Conservation (phyloP, 2,329 filamentous ascomycete genomes). For the Dactylellina sp. region DNA sequence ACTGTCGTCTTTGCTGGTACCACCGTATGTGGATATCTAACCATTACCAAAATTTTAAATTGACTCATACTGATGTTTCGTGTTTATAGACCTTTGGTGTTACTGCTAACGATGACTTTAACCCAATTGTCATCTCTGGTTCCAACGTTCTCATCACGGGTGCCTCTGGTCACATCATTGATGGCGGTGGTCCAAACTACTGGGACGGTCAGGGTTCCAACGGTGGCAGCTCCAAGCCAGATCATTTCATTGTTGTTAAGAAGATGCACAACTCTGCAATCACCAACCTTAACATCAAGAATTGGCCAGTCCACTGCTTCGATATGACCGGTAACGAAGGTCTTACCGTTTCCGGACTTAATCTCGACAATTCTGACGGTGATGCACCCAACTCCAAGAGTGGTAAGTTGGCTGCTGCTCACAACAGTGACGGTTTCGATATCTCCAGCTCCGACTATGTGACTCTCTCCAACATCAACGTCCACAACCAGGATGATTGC, state of each 20-base stretch:
- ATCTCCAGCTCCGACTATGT: slow-evolving; percentile 68
- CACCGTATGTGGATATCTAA: slow-evolving; percentile 4
- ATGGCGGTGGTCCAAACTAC: slow-evolving; percentile 71
- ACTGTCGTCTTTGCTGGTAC: slow-evolving; percentile 36
- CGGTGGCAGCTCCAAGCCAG: slow-evolving; percentile 64
- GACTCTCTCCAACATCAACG: slow-evolving; percentile 68
- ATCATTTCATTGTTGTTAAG: slow-evolving; percentile 68
- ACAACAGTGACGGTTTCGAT: slow-evolving; percentile 73
- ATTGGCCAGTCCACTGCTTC: slow-evolving; percentile 66
- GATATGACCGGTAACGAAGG: slow-evolving; percentile 63
- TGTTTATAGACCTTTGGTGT: slow-evolving; percentile 27
- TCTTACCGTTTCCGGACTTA: slow-evolving; percentile 63
- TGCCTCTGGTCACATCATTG: slow-evolving; percentile 68
- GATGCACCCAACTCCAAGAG: slow-evolving; percentile 43
- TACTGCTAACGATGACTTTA: slow-evolving; percentile 22
- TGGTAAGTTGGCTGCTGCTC: slow-evolving; percentile 23
- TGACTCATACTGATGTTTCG: too few species aligned
- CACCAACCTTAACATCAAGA: slow-evolving; percentile 64
- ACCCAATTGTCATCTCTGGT: slow-evolving; percentile 67
- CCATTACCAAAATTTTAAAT: too few species aligned
- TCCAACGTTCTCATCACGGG: slow-evolving; percentile 69
- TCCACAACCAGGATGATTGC: slow-evolving; percentile 74
- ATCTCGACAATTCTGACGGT: slow-evolving; percentile 63
- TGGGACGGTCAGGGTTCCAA: slow-evolving; percentile 70
- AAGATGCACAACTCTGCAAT: slow-evolving; percentile 63